phyloP scores from a whole-genome alignment of 129 eudicot species.

The Centrapalus pauciflorus region DNA sequence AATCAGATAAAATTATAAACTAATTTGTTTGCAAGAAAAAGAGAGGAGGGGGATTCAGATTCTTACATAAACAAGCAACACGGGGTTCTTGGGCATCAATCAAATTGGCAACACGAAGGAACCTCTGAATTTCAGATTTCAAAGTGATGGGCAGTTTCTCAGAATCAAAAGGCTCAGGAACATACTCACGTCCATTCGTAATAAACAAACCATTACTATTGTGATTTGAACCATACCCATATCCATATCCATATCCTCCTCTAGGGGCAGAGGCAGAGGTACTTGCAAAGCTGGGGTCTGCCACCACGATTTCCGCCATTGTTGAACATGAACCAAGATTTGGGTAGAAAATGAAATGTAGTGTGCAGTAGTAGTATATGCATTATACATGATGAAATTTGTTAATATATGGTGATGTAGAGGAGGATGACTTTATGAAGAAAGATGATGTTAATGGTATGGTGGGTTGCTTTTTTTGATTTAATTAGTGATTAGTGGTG shows the following conservation, averaged over 20 bases:
- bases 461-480: slow-evolving; percentile 31
- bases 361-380: slow-evolving; percentile 23
- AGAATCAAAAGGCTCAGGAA: slow-evolving; percentile 84
- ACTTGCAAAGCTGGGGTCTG: slow-evolving; percentile 48
- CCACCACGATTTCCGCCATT: slow-evolving; percentile 77
- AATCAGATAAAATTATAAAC: not conserved
- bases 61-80: slow-evolving; percentile 87
- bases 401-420: slow-evolving; percentile 22
- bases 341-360: too few species aligned
- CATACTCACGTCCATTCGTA: slow-evolving; percentile 51
- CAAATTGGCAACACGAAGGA: slow-evolving; percentile 87
- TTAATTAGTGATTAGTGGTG: slow-evolving; percentile 24
- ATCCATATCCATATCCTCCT: too few species aligned
- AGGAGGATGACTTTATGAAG: slow-evolving; percentile 31
- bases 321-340: slow-evolving; percentile 17
- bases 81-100: slow-evolving; percentile 84
- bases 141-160: slow-evolving; percentile 86
- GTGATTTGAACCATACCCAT: slow-evolving; percentile 19
- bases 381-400: slow-evolving; percentile 34
- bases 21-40: not conserved
- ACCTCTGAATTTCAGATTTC: slow-evolving; percentile 81
- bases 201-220: slow-evolving; percentile 31
- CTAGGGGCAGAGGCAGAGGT: too few species aligned
- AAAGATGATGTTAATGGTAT: too few species aligned
- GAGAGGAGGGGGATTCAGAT: too few species aligned